Evolutionary conservation across 2,329 filamentous ascomycete genomes (phyloP).

Genomic region (Byssothecium circinans): DNA sequence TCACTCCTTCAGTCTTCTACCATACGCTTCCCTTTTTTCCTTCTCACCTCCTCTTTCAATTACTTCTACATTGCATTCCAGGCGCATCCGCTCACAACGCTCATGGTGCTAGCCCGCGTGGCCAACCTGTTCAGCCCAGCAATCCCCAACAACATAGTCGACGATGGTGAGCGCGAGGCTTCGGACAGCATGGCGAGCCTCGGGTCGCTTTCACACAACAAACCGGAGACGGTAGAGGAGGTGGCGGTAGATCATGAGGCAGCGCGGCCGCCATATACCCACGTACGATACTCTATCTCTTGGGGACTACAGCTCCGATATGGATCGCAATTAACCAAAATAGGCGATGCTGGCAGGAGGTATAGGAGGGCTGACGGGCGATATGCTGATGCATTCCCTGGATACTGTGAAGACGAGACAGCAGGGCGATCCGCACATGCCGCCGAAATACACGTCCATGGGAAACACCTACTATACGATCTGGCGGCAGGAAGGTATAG

Average conservation of each 20-base stretch:
- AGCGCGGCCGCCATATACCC: constrained; percentile 51
- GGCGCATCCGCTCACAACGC: constrained; percentile 27
- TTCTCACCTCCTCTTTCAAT: constrained; percentile 1
- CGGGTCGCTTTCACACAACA: constrained; percentile 24
- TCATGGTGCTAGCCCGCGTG: constrained; percentile 55
- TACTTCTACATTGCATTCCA: constrained; percentile 1
- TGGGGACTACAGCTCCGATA: not conserved
- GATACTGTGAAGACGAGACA: constrained; percentile 98
- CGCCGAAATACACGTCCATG: constrained; percentile 89
- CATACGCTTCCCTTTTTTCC: constrained; percentile 5
- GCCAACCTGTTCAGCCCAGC: constrained; percentile 50
- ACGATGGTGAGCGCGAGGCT: constrained; percentile 39
- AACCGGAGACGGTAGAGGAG: constrained; percentile 10
- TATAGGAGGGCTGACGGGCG: constrained; percentile 86
- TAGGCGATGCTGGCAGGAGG: constrained; percentile 96
- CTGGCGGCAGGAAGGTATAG: constrained; percentile 84
- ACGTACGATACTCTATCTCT: constrained; percentile 39
- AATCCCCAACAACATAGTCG: constrained; percentile 38
- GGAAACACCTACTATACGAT: constrained; percentile 91
- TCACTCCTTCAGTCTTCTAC: constrained; percentile 21
- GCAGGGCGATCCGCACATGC: constrained; percentile 91
- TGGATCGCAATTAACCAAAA: constrained; percentile 23
- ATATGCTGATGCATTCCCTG: constrained; percentile 98
- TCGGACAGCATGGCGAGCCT: constrained; percentile 25
- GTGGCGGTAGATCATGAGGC: constrained; percentile 45